These are phyloP conservation scores for Primulina huaijiensis DNA, from an alignment of 257 asterid genomes.

Conservation along the genomic window DNA sequence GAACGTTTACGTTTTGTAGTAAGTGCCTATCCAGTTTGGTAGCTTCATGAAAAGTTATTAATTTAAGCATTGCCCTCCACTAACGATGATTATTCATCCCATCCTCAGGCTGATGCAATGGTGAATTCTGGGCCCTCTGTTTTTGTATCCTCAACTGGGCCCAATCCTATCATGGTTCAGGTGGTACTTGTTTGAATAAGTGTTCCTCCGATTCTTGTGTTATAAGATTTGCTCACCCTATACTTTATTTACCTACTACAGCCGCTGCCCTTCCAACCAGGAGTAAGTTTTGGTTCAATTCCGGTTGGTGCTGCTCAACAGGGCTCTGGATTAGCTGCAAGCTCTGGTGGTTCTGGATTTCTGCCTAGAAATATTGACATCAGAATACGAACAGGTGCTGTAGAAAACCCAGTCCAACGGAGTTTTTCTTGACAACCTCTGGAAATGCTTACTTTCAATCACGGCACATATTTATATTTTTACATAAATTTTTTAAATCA, in stretches of 20 bases:
- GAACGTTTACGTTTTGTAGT: background rate
- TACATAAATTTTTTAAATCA: constrained; percentile 18
- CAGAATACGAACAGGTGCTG: constrained; percentile 88
- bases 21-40: background rate
- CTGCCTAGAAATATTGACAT: constrained; percentile 89
- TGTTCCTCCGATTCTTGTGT: constrained; percentile 12
- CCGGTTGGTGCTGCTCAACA: constrained; percentile 62
- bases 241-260: constrained; percentile 32
- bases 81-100: constrained; percentile 11
- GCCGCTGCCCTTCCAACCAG: constrained; percentile 86
- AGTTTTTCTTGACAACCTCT: background rate
- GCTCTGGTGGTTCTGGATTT: constrained; percentile 57
- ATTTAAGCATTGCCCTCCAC: background rate
- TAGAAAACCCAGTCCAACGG: constrained; percentile 10
- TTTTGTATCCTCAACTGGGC: constrained; percentile 77
- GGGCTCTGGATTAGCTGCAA: constrained; percentile 53
- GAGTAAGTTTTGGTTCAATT: constrained; percentile 55
- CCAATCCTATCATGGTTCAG: constrained; percentile 99
- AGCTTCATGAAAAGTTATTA: constrained; percentile 8
- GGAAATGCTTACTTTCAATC: background rate
- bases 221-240: constrained; percentile 26
- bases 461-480: background rate
- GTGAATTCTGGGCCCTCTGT: constrained; percentile 97
- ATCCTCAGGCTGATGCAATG: constrained; percentile 76
- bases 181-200: constrained; percentile 34